These are phyloP conservation scores for Drosera spatulata DNA, from an alignment of 179 eudicot genomes.

Conservation along the genomic window DNA sequence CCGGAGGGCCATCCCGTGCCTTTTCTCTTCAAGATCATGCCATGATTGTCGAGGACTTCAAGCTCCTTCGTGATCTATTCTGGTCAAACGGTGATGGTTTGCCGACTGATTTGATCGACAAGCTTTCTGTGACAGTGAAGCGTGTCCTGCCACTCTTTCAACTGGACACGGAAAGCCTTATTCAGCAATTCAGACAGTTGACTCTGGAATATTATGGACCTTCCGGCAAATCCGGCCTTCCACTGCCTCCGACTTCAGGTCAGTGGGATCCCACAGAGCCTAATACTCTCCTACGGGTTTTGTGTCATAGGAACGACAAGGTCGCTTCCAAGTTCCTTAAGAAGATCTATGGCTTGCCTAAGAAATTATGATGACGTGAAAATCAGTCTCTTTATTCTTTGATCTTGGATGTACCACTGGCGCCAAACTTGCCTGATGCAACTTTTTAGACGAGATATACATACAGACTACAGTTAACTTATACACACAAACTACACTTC, in stretches of 20 bases:
- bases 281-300: slow-evolving; percentile 59
- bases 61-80: slow-evolving; percentile 54
- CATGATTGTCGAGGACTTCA: slow-evolving; percentile 63
- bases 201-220: slow-evolving; percentile 22
- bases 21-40: slow-evolving; percentile 45
- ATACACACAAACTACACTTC: too few species aligned
- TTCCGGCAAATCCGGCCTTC: slow-evolving; percentile 48
- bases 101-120: slow-evolving; percentile 64
- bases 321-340: slow-evolving; percentile 76
- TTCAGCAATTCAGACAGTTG: slow-evolving; percentile 43
- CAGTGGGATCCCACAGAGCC: slow-evolving; percentile 71
- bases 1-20: slow-evolving; percentile 85
- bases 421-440: too few species aligned
- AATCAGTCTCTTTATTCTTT: not conserved
- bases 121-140: slow-evolving; percentile 31
- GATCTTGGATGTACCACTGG: not conserved
- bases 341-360: slow-evolving; percentile 66
- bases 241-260: slow-evolving; percentile 77
- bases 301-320: slow-evolving; percentile 76
- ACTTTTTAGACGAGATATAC: too few species aligned
- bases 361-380: slow-evolving; percentile 23
- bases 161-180: slow-evolving; percentile 36
- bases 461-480: too few species aligned
- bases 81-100: slow-evolving; percentile 94
- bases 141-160: slow-evolving; percentile 50